Evolutionary conservation across 345 rosid genomes (phyloP).

Genomic region (Microthlaspi erraticum): DNA sequence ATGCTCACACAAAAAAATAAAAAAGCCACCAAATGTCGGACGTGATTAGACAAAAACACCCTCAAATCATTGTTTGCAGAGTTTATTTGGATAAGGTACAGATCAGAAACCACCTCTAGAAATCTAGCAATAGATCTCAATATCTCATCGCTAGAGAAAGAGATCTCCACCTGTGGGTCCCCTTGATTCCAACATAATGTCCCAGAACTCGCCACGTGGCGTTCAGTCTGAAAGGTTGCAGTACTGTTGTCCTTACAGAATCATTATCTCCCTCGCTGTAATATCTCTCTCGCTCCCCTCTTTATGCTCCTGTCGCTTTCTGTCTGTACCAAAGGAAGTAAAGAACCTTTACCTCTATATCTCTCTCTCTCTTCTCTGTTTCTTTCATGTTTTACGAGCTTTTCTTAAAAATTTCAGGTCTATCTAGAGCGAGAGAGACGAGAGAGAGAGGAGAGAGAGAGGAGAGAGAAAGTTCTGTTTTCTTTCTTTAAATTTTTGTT

Average conservation of each 20-base stretch:
- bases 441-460: not conserved
- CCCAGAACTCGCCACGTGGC: constrained; percentile 42
- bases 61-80: constrained; percentile 40
- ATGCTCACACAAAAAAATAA: not conserved
- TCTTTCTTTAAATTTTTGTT: not conserved
- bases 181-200: constrained; percentile 24
- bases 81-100: constrained; percentile 38
- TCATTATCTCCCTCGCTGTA: constrained; percentile 46
- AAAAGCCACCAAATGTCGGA: not conserved
- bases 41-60: constrained; percentile 38
- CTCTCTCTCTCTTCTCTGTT: constrained; percentile 39
- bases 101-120: constrained; percentile 42
- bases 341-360: constrained; percentile 15
- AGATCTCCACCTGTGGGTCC: constrained; percentile 14
- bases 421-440: constrained; percentile 9
- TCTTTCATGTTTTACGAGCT: constrained; percentile 30
- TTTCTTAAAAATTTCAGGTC: not conserved
- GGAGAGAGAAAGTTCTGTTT: constrained; percentile 13
- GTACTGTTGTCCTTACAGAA: constrained; percentile 40
- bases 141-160: constrained; percentile 23
- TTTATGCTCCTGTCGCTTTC: constrained; percentile 46
- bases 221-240: not conserved
- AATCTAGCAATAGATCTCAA: constrained; percentile 42
- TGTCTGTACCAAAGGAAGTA: constrained; percentile 38
- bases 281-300: constrained; percentile 21